Evolutionary conservation across 192 early-diverging fungal species (phyloP), one percentile per base, ranked within the genome.

Genomic region (Backusella parvicylindrica): DNA sequence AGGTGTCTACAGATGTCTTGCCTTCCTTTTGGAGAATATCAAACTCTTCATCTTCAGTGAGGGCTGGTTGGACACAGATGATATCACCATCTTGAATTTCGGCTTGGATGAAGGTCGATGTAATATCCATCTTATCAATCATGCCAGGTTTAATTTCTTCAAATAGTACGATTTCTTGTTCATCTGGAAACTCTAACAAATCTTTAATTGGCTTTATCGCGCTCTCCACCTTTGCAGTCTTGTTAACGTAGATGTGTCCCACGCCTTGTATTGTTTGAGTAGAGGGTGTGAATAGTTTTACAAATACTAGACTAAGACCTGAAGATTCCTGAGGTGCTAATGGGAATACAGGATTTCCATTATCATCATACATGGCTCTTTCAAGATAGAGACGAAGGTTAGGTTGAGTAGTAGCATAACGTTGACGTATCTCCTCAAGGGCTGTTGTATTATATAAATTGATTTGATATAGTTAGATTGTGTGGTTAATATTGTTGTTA

Each of bases 41-140:
- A 26, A 9, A 64, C 16, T 79, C 87, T 82, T 88, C 82, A 73
- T 84, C 81, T 33, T 76, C 80, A 21, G 81, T 85, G 26, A 90
- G 73, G 26, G 82, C 82, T 23, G 81, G 81, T 81, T 97, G 95
- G 80, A 92, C 91, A 74, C 88, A 92, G 69, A 99, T 88, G 69
- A 99, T 98, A 77, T 99, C 98, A 35, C 98, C 98, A 69, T 92
- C 92, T 78, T 94, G 91, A 63, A 99, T 89, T 78, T 99, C 98
- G 15, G 93, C 90, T 33, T 81, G 65, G 2, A 64, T 60, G 81
- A 96, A 97, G 1, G 92, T 92, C 35, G 71, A 35, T 35, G 85
- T 81, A 12, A 75, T 37, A 69, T 94, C 90, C 83, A 94, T 89
- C 31, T 76, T 73, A 50, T 98, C 96, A 64, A 99, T 92, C 92